These are phyloP conservation scores for Elsinoe arachidis DNA, from an alignment of 2,329 filamentous ascomycete genomes.

Conservation along the genomic window DNA sequence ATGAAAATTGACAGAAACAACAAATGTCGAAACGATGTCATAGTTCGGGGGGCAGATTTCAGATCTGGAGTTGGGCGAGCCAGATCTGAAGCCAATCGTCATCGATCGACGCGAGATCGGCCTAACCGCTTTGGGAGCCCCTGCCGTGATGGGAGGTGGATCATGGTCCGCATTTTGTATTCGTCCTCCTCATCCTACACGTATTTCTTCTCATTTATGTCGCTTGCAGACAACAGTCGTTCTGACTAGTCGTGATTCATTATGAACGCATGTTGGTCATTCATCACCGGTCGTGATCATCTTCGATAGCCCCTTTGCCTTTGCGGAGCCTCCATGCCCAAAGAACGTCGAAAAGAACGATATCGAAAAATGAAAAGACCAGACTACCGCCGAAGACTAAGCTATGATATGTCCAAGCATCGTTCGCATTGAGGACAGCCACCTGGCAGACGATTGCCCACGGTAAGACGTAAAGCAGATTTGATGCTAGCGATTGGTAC, in stretches of 20 bases:
- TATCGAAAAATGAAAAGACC: slow-evolving; percentile 55
- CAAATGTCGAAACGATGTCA: slow-evolving; percentile 5
- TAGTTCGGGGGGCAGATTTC: background rate
- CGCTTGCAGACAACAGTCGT: no score
- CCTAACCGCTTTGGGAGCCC: background rate
- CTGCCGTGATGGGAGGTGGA: no score
- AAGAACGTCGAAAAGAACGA: slow-evolving; percentile 39
- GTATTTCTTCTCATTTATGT: background rate
- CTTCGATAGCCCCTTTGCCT: background rate
- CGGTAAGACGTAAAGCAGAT: slow-evolving; percentile 59
- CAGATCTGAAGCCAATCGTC: slow-evolving; percentile 11
- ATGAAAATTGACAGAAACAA: background rate
- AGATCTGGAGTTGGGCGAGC: background rate
- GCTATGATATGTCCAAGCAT: slow-evolving; percentile 60
- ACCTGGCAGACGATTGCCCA: slow-evolving; percentile 58
- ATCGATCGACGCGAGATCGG: slow-evolving; percentile 1
- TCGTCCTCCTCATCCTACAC: no score
- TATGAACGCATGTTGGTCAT: background rate
- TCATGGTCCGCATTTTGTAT: no score
- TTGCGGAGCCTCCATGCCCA: background rate
- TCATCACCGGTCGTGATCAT: background rate
- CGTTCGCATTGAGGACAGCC: slow-evolving; percentile 38
- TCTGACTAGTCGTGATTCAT: no score
- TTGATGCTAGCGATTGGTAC: slow-evolving; percentile 57
- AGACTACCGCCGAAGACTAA: slow-evolving; percentile 60